Evolutionary conservation across 78 protist species (phyloP), one percentile per base, ranked within the genome.

Genomic region (Dictyostelium citrinum): DNA sequence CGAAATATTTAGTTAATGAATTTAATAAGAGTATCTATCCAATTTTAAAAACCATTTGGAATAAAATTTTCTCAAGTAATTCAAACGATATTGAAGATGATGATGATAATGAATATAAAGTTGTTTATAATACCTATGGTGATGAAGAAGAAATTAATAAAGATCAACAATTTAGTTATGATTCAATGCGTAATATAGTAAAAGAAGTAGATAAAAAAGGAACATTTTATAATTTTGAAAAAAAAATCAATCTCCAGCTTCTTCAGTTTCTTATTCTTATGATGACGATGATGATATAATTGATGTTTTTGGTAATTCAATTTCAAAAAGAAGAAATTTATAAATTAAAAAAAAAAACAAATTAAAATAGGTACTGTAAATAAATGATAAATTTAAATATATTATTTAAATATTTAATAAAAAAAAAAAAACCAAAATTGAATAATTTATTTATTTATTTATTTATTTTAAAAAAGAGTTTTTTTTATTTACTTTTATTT

Each of bases 211-310:
- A 75, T 41, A 75, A 43, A 41, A 37, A 37, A 72, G 46, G 79
- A 20, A 37, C 27, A 72, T 22, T 31, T 20, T 37, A 72, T 72
- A 37, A 29, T 72, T 29, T 37, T 35, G n/a, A 27, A 29, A 72
- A 20, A 37, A 37, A 5, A 16, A 33, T 72, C 14, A 72, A 72
- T 5, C 27, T 37, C 31, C 72, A 27, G 1, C 16, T n/a, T 60
- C 70, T 29, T 33, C 8, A 39, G 2, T 39, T 10, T 29, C 37
- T 11, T 33, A 31, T 37, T 43, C 35, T 72, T 20, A 37, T 72
- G 79, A 72, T 37, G 79, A 72, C 5, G 78, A 71, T 31, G 79
- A 72, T 72, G 79, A 72, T 72, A 5, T 55, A 55, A 55, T 55
- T 55, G 64, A 55, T 55, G 64, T 27, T 64, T 64, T 64, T 64